Evolutionary conservation across 129 eudicot genomes (phyloP), one percentile per base, ranked within the genome.

Genomic region (Chrysanthemum makinoi): DNA sequence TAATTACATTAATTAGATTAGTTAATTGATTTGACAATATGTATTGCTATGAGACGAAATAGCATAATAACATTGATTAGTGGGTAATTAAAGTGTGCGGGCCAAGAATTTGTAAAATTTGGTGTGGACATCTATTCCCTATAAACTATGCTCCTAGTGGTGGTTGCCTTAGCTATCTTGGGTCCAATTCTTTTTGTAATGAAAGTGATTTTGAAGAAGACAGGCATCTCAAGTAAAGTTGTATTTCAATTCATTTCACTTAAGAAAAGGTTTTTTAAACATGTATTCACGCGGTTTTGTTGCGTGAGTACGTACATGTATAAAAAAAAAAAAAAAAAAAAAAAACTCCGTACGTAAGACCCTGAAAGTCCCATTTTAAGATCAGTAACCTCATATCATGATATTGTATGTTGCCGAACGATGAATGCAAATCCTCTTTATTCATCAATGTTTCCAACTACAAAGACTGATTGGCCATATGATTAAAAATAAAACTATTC

Each of bases 141-240:
- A 69, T 76, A 69, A 33, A 68, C 44, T 39, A 39, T 39, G 10
- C 33, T 30, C 15, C 8, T 77, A 62, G 76, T 70, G 63, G 76
- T 69, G 39, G 76, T 43, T 69, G 19, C 65, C 51, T 69, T 52
- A 69, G 43, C 81, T 43, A 57, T 75, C 80, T 63, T 22, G 48
- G 81, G 81, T 70, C 81, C 81, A 70, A 62, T 52, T 62, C 56
- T 7, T 51, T 77, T 39, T 39, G 9, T 70, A 44, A 62, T 50
- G 55, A 77, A 67, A 43, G 33, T 14, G 58, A 69, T 50, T 50
- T 33, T 24, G 49, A 43, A 61, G 26, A 44, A 60, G 69, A 53
- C 75, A 19, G 50, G 39, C 58, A 58, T 46, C 19, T 65, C 53
- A 65, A 9, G 11, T 57, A 26, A 56, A 57, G 39, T 24, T 56